A percentile compares a stretch with the other conserved stretches of the same genome.
phyloP scores from a whole-genome alignment of 192 early-diverging fungal genomes.

The Rhizophagus clarus region DNA sequence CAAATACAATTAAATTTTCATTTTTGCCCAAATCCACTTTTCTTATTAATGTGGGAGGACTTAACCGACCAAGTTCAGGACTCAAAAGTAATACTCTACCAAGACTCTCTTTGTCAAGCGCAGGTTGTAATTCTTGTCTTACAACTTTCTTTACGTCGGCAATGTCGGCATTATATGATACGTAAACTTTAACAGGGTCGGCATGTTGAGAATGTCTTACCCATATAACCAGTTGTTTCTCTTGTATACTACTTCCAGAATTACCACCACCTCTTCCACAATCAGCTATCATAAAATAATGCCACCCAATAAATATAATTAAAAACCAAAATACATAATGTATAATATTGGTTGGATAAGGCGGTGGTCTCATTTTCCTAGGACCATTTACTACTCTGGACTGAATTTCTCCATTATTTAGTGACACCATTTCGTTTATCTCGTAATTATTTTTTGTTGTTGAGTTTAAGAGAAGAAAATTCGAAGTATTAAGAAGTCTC shows the following conservation, averaged over 20 bases:
- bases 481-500: no score
- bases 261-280: not conserved
- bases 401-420: not conserved
- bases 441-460: no score
- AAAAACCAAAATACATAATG: not conserved
- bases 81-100: constrained; percentile 33
- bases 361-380: not conserved
- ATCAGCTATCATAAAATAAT: not conserved
- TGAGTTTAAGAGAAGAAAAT: no score
- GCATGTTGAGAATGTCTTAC: constrained; percentile 25
- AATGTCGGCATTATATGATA: constrained; percentile 28
- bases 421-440: not conserved
- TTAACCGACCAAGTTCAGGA: constrained; percentile 17
- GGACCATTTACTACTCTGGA: not conserved
- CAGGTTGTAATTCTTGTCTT: constrained; percentile 32
- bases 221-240: constrained; percentile 28
- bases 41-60: constrained; percentile 17
- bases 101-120: constrained; percentile 30
- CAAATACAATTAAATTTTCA: constrained; percentile 30
- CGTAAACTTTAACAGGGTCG: constrained; percentile 34
- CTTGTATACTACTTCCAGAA: not conserved
- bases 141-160: constrained; percentile 34
- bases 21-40: constrained; percentile 4
- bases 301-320: not conserved
- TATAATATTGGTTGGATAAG: not conserved